phyloP scores from a whole-genome alignment of 495 filamentous ascomycete species.

The Cercophora scortea region DNA sequence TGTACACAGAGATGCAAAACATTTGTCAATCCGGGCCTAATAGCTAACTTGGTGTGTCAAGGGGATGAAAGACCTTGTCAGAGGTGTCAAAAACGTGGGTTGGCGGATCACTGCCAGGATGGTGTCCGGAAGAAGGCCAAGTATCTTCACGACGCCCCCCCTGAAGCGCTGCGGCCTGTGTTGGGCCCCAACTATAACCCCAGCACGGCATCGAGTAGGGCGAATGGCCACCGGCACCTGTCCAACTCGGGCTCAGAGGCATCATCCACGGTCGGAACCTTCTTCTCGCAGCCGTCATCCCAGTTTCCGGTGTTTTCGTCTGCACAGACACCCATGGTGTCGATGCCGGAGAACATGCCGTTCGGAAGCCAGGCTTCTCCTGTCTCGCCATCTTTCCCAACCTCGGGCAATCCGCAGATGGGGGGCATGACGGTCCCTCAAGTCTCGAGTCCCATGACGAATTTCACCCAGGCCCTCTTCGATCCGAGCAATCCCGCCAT shows the following conservation, averaged over 20 bases:
- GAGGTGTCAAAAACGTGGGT: constrained; percentile 85
- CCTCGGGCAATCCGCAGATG: constrained; percentile 18
- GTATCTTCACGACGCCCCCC: constrained; percentile 92
- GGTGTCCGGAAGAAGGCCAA: constrained; percentile 98
- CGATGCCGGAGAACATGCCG: constrained; percentile 39
- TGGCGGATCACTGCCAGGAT: constrained; percentile 86
- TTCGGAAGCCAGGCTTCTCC: constrained; percentile 59
- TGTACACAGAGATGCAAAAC: background rate
- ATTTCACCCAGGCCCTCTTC: constrained; percentile 58
- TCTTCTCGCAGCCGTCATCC: constrained; percentile 30
- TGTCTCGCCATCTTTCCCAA: constrained; percentile 59
- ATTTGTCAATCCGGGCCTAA: background rate
- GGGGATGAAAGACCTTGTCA: constrained; percentile 82
- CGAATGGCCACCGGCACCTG: constrained; percentile 21
- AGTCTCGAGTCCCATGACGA: constrained; percentile 23
- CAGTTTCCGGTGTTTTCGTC: constrained; percentile 27
- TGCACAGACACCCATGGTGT: constrained; percentile 15
- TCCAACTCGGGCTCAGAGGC: constrained; percentile 25
- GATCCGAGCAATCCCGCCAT: constrained; percentile 84
- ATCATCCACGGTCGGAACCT: constrained; percentile 22
- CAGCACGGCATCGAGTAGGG: constrained; percentile 25
- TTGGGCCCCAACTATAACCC: constrained; percentile 48
- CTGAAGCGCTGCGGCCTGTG: constrained; percentile 54
- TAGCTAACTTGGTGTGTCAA: constrained; percentile 13
- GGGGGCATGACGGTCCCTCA: constrained; percentile 21